Conservation (phyloP, 176 grass and related monocot species). For the Bonia amplexicaulis region DNA sequence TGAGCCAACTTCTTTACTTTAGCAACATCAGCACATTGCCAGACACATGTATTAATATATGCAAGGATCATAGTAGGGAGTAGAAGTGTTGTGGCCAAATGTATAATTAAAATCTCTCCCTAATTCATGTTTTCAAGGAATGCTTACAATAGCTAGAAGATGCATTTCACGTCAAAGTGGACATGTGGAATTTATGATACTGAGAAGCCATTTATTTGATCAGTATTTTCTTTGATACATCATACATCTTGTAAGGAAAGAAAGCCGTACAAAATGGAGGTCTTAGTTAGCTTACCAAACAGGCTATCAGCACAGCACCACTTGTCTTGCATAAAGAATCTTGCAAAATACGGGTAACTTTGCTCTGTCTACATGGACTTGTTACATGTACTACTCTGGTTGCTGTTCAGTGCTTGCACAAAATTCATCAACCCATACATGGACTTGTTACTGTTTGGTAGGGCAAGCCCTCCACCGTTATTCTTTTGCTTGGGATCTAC, state of each 20-base stretch:
- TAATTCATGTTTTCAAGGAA: neutral
- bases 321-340: slow-evolving; percentile 45
- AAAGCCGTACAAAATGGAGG: neutral
- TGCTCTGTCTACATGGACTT: slow-evolving; percentile 55
- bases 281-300: slow-evolving; percentile 42
- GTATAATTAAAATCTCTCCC: neutral
- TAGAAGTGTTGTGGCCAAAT: neutral
- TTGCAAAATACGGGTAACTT: slow-evolving; percentile 57
- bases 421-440: slow-evolving; percentile 57
- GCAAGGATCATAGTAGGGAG: neutral
- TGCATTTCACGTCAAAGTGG: neutral
- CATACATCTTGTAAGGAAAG: neutral
- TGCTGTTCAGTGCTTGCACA: slow-evolving; percentile 43
- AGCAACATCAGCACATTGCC: neutral
- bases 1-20: neutral
- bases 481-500: slow-evolving; percentile 44
- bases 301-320: slow-evolving; percentile 38
- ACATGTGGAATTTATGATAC: neutral
- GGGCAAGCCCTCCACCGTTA: neutral
- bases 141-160: neutral
- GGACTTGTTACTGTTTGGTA: slow-evolving; percentile 40
- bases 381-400: slow-evolving; percentile 43
- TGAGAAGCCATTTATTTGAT: neutral
- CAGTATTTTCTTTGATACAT: neutral
- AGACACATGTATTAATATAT: neutral